phyloP scores from a whole-genome alignment of 1,284 basidiomycete genomes.

The Ustilago nuda region DNA sequence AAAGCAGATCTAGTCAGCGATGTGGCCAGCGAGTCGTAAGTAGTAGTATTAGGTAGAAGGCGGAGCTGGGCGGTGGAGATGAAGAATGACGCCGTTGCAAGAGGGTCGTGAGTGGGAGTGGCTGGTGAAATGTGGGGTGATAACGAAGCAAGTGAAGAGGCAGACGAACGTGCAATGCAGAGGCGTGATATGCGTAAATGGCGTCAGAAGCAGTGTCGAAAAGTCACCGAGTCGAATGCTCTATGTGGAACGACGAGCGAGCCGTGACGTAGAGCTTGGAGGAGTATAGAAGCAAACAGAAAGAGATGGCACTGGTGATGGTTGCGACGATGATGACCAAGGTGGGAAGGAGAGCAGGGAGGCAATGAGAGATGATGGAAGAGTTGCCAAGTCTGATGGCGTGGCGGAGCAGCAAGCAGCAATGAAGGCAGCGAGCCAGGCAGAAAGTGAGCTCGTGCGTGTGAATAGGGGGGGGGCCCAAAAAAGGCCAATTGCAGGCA shows the following conservation, averaged over 20 bases:
- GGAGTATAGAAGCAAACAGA: background rate
- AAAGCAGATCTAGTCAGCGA: background rate
- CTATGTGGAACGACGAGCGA: background rate
- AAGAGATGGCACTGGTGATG: background rate
- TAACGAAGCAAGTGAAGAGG: background rate
- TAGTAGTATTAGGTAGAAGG: background rate
- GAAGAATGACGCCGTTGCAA: background rate
- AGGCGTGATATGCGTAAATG: background rate
- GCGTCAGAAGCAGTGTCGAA: background rate
- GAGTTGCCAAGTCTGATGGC: constrained; percentile 1
- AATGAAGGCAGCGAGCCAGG: background rate
- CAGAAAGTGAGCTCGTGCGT: background rate
- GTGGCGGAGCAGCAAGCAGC: constrained; percentile 1
- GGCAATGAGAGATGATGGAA: background rate
- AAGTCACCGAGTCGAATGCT: background rate
- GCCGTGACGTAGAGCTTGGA: background rate
- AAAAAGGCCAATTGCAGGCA: background rate
- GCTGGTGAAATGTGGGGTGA: background rate
- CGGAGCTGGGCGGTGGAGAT: background rate
- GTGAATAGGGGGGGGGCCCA: background rate
- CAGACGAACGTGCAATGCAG: background rate
- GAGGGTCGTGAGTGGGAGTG: background rate
- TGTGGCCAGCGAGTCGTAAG: background rate
- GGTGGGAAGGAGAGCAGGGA: background rate
- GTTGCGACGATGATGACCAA: constrained; percentile 4